Evolutionary conservation across 331 rosid genomes (phyloP), one percentile per base, ranked within the genome.

Genomic region (Quercus lobata): DNA sequence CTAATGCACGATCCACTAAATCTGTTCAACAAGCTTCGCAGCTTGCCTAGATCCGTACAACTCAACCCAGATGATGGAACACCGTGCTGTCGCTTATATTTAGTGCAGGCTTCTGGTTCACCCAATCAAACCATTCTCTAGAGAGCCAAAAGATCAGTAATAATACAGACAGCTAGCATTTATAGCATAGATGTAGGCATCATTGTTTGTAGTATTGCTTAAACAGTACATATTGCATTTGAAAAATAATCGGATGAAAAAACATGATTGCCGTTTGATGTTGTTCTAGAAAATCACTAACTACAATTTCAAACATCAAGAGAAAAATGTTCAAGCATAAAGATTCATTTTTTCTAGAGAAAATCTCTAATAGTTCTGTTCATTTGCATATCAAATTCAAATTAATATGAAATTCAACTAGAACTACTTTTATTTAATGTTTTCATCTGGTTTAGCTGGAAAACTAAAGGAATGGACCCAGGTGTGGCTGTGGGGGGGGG

Each of bases 81-180:
- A 12, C 96, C 98, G 6, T 93, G 99, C 74, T 86, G 93, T 85
- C 94, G 97, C 78, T 84, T 95, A 84, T 88, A 95, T 82, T 79
- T 91, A 84, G 98, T 90, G 78, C 94, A 90, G 83, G 99, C 98
- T 86, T 90, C 94, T 53, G 98, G 99, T 76, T 96, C 96, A 77
- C 96, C 94, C 1, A 72, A 84, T 70, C 90, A 85, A 84, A 79
- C 69, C 19, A 66, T 44, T 76, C 56, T 82, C 65, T 77, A 72
- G 80, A 84, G 81, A 69, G 76, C 73, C 83, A 73, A 56, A 37
- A 73, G 68, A 80, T 68, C 82, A 71, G 29, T 53, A 72, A 62
- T 85, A 81, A 81, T 78, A 63, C 44, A 68, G 77, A 80, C 77
- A 72, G 79, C 76, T 12, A 37, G 57, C 61, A 69, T 30, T 72